These are phyloP conservation scores for Murraya paniculata DNA, from an alignment of 345 rosid genomes.

Conservation along the genomic window DNA sequence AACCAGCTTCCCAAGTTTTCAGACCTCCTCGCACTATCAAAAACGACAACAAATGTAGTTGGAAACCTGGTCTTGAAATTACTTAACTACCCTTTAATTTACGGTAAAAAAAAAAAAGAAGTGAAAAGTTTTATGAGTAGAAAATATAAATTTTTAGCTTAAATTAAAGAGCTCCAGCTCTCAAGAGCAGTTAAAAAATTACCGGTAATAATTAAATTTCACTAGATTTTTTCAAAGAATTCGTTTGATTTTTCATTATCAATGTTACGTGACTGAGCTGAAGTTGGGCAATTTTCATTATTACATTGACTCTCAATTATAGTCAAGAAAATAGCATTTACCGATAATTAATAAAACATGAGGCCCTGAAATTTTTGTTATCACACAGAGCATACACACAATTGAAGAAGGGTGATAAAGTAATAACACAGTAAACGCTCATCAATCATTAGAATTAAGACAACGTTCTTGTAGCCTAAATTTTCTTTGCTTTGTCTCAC, in stretches of 20 bases:
- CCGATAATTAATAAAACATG: neutral
- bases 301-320: constrained; percentile 5
- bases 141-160: neutral
- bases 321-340: constrained; percentile 14
- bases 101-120: neutral
- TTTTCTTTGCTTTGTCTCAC: neutral
- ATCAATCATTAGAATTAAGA: neutral
- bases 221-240: neutral
- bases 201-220: neutral
- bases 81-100: neutral
- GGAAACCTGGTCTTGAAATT: neutral
- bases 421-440: neutral
- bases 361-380: neutral
- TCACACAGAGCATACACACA: neutral
- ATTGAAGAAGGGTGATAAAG: neutral
- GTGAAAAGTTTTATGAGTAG: neutral
- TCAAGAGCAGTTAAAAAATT: neutral
- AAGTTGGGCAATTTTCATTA: neutral
- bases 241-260: neutral
- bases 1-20: neutral
- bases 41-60: constrained; percentile 6
- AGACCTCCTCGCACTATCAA: neutral
- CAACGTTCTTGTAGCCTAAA: neutral
- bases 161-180: neutral
- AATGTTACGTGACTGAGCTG: neutral